Evolutionary conservation across 495 filamentous ascomycete genomes (phyloP), one percentile per base, ranked within the genome.

Genomic region (Tuber microsphaerosporum): DNA sequence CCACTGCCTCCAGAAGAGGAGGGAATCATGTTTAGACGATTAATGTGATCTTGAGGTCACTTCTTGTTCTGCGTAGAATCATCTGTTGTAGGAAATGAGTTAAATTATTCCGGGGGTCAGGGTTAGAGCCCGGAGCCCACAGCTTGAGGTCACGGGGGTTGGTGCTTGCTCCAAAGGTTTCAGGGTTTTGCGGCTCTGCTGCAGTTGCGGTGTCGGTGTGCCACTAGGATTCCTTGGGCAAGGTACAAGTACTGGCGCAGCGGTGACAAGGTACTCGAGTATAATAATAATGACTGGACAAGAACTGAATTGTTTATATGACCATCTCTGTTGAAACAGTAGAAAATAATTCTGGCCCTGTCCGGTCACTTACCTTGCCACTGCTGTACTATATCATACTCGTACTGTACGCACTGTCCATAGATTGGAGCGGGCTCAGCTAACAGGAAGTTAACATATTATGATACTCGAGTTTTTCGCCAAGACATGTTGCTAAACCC

Each of bases 21-120:
- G 9, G 75, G 76, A 20, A 45, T 46, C 70, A 77, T 77, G 39
- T 8, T 65, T 65, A 17, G 56, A 34, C 26, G 56, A 19, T 65
- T 17, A 17, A 65, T 31, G 26, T 31, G 16, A 26, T 17, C 56
- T 65, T 19, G 56, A 65, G 26, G 56, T 26, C n/a, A 2, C 26
- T 31, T 31, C 56, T 31, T 65, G 26, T 56, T 26, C 51, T 26
- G 51, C 51, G 51, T 26, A n/a, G 10, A n/a, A 31, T 31, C 31
- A 26, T 61, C 26, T 61, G 12, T 61, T 31, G n/a, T n/a, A 31
- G 56, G 56, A 61, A 31, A 31, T 31, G 56, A 31, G 26, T 61
- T 31, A 65, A 61, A 65, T 65, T 65, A 65, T 65, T 65, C 56
- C 56, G 56, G 56, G 51, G 9, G n/a, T 65, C n/a, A 6, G 56